phyloP scores from a whole-genome alignment of 2,329 filamentous ascomycete species.

The Fusarium scirpi region DNA sequence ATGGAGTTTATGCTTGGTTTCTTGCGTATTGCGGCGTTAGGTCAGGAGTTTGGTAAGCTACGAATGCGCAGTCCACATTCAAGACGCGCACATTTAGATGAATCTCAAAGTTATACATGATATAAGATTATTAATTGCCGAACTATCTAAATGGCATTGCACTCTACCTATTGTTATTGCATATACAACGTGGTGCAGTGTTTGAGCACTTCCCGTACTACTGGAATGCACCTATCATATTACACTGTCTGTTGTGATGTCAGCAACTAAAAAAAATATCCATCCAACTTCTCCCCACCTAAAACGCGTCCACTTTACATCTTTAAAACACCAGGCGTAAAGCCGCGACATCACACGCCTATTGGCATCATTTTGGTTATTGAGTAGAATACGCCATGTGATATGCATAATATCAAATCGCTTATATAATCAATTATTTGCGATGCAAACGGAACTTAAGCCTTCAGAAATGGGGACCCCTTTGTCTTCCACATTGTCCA shows the following conservation, averaged over 20 bases:
- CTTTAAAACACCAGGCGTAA: constrained; percentile 24
- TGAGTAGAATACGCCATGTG: constrained; percentile 36
- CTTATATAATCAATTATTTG: constrained; percentile 24
- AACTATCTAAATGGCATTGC: not conserved
- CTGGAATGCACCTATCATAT: constrained; percentile 23
- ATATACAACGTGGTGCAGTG: not conserved
- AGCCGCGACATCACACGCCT: constrained; percentile 15
- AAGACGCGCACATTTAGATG: constrained; percentile 9
- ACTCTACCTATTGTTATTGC: no score
- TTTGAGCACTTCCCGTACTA: not conserved
- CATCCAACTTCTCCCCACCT: constrained; percentile 30
- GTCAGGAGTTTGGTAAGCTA: not conserved
- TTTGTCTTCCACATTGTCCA: constrained; percentile 48
- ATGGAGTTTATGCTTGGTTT: constrained; percentile 19
- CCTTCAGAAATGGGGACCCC: constrained; percentile 52
- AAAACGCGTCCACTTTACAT: constrained; percentile 43
- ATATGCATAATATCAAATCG: constrained; percentile 12
- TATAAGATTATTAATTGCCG: not conserved
- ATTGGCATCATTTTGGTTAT: constrained; percentile 8
- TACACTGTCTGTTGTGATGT: constrained; percentile 38
- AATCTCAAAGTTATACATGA: constrained; percentile 7
- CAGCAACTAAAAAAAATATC: constrained; percentile 38
- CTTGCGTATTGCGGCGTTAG: constrained; percentile 27
- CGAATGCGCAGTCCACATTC: constrained; percentile 2
- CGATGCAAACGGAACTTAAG: constrained; percentile 49